A percentile compares a stretch with the other conserved stretches of the same genome.
Conservation (phyloP, 2,329 filamentous ascomycete species). For the Bipolaris cookei region DNA sequence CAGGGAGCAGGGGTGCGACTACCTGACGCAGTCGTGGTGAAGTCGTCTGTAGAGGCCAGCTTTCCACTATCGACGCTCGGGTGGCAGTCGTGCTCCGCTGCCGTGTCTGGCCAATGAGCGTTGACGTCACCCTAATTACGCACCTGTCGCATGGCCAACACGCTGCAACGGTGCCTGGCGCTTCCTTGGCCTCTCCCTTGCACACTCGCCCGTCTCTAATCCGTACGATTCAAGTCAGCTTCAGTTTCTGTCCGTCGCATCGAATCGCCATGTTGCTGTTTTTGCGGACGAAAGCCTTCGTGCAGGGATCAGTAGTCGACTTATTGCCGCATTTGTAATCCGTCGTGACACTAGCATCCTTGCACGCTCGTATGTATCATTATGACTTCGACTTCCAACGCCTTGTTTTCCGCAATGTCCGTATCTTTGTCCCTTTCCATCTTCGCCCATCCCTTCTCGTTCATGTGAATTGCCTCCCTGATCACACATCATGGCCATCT, state of each 20-base stretch:
- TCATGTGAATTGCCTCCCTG: background rate
- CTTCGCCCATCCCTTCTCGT: background rate
- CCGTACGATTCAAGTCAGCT: background rate
- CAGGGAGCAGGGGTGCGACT: slow-evolving; percentile 22
- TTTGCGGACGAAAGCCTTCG: slow-evolving; percentile 23
- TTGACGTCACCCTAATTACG: slow-evolving; percentile 30
- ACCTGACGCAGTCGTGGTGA: slow-evolving; percentile 22
- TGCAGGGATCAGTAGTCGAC: slow-evolving; percentile 4
- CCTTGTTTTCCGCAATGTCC: slow-evolving; percentile 1
- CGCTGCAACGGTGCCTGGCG: slow-evolving; percentile 5
- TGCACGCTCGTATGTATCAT: slow-evolving; percentile 22
- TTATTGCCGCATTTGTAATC: slow-evolving; percentile 34
- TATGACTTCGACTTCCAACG: slow-evolving; percentile 11
- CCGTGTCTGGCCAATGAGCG: slow-evolving; percentile 38
- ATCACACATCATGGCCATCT: slow-evolving; percentile 19
- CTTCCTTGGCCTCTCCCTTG: background rate
- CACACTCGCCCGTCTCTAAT: background rate
- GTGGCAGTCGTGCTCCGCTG: slow-evolving; percentile 26
- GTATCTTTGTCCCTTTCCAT: background rate
- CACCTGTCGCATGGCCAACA: slow-evolving; percentile 10
- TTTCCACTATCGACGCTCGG: slow-evolving; percentile 34
- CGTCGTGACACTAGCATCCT: slow-evolving; percentile 9
- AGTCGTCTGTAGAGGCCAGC: slow-evolving; percentile 44
- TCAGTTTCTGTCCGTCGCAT: background rate
- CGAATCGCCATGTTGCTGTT: background rate